Conservation (phyloP, 1,284 basidiomycete species). For the Ganoderma multipileum region DNA sequence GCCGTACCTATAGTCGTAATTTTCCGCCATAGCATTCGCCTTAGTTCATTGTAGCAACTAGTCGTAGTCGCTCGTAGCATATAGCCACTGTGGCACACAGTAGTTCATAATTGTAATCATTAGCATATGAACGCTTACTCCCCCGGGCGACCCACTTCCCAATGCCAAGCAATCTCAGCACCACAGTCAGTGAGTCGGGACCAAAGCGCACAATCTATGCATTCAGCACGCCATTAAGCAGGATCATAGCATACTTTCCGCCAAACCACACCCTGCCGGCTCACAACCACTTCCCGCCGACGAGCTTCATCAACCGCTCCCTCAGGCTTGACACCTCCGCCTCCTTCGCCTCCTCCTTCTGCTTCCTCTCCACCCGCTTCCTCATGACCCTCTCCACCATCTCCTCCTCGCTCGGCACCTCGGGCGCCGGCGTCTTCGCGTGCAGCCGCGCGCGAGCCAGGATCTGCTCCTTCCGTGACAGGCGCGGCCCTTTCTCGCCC, state of each 20-base stretch:
- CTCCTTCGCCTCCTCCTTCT: conserved; percentile 21
- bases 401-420: conserved; percentile 10
- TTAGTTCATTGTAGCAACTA: not conserved
- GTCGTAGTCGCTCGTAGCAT: not conserved
- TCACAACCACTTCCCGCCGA: conserved; percentile 32
- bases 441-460: conserved; percentile 38
- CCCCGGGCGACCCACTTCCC: not conserved
- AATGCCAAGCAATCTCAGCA: not conserved
- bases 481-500: not conserved
- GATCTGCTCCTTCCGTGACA: conserved; percentile 34
- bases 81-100: not conserved
- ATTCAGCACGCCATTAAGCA: conserved; percentile 1
- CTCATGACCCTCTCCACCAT: conserved; percentile 16
- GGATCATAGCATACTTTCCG: not conserved
- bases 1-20: not conserved
- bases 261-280: not conserved
- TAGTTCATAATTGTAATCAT: not conserved
- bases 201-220: not conserved
- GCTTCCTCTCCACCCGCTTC: conserved; percentile 8
- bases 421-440: conserved; percentile 36
- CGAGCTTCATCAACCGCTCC: conserved; percentile 36
- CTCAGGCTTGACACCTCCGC: conserved; percentile 30
- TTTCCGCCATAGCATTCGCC: not conserved
- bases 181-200: not conserved
- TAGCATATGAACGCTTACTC: not conserved